A percentile compares a stretch with the other conserved stretches of the same genome.
These are phyloP conservation scores for Prunella vulgaris DNA, from an alignment of 257 asterid genomes.

Conservation along the genomic window DNA sequence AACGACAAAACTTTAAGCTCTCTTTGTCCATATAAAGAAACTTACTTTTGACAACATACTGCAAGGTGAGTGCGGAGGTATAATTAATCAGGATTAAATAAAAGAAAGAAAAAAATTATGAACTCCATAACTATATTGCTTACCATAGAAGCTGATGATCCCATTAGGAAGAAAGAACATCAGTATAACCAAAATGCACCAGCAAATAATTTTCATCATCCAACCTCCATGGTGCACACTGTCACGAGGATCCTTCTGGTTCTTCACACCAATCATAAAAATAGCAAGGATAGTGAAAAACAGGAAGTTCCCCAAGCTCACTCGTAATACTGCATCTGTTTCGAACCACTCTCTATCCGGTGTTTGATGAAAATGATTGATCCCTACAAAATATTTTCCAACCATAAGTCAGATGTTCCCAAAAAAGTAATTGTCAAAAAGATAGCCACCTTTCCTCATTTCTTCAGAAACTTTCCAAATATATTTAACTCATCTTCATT, in stretches of 20 bases:
- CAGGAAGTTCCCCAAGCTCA: constrained; percentile 91
- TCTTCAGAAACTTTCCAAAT: background rate
- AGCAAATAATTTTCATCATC: constrained; percentile 88
- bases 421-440: background rate
- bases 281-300: constrained; percentile 78
- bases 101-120: background rate
- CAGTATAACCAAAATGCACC: constrained; percentile 81
- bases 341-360: constrained; percentile 97
- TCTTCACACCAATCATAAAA: constrained; percentile 83
- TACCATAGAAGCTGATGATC: constrained; percentile 86
- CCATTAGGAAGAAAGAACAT: constrained; percentile 90
- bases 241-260: constrained; percentile 93
- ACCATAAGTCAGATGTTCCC: constrained; percentile 5
- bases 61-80: background rate
- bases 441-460: background rate
- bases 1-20: background rate
- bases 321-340: constrained; percentile 92
- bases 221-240: constrained; percentile 90
- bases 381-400: constrained; percentile 50
- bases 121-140: constrained; percentile 11
- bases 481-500: background rate
- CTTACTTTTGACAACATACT: background rate
- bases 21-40: background rate
- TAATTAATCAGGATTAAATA: background rate
- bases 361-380: constrained; percentile 81